Evolutionary conservation across 2,329 filamentous ascomycete genomes (phyloP), one percentile per base, ranked within the genome.

Genomic region (Macrophomina tecta): DNA sequence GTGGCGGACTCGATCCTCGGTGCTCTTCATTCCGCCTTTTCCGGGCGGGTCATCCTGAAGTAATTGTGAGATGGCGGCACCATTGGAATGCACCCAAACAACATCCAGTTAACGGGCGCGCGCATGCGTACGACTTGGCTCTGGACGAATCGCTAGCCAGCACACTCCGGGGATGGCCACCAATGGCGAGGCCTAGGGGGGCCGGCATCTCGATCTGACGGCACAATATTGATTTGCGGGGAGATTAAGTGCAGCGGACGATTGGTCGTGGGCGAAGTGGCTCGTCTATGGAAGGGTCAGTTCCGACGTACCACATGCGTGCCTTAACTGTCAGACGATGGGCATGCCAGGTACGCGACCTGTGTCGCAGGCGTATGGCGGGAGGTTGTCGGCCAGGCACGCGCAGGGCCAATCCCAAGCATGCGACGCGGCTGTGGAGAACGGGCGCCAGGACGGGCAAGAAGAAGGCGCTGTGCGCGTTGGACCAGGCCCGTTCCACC

Each of bases 281-380:
- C 34, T 36, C 32, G 38, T 58, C 38, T 28, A 38, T 55, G 32
- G 34, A 23, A 38, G 52, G 32, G 30, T 55, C 32, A 23, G 34
- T 34, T 40, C 18, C 53, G 40, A 60, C 34, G 40, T 60, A 23
- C 55, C 40, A 60, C 55, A 32, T 45, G 53, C 55, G 55, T 61
- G 30, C 56, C 56, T 46, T 30, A 34, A 46, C 40, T 48, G 56
- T 46, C 49, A 53, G 42, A 48, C 40, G 56, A 30, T 16, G 56
- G 40, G 30, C 58, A 62, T 62, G 45, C 58, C 56, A 61, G 58
- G 58, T 62, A 62, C 58, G 58, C 42, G 45, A n/a, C 28, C 42
- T 28, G 52, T 40, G 58, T 62, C 11, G 53, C 53, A 45, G n/a
- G 7, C 52, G 30, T 48, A 9, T 16, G 14, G 11, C 45, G 45